A percentile compares a stretch with the other conserved stretches of the same genome.
Evolutionary conservation across 176 grass and related monocot genomes (phyloP).

Genomic region (Stipa capillata): DNA sequence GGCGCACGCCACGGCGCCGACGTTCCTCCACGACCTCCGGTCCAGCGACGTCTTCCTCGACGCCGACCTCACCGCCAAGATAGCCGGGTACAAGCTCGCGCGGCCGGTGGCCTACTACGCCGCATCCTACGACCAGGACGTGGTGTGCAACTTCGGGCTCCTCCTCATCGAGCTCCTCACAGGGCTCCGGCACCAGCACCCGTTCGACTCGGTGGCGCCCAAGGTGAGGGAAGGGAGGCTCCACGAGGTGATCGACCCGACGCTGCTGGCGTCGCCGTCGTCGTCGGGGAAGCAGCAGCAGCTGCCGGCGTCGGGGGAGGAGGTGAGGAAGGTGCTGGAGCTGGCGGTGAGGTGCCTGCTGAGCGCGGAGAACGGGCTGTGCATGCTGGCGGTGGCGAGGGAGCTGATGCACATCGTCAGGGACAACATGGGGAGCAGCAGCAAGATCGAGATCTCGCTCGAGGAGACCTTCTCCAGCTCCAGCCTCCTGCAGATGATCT

Average conservation of each 20-base stretch:
- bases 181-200: constrained; percentile 45
- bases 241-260: constrained; percentile 75
- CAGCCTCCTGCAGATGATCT: constrained; percentile 96
- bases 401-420: constrained; percentile 51
- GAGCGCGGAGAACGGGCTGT: constrained; percentile 43
- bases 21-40: constrained; percentile 62
- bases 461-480: constrained; percentile 87
- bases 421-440: constrained; percentile 70
- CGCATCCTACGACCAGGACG: constrained; percentile 29
- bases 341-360: constrained; percentile 68
- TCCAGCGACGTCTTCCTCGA: constrained; percentile 71
- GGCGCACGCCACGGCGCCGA: constrained; percentile 39
- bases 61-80: constrained; percentile 52
- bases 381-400: constrained; percentile 54
- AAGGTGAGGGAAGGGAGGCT: constrained; percentile 56
- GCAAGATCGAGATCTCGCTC: constrained; percentile 70
- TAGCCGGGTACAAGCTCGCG: constrained; percentile 56
- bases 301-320: constrained; percentile 44
- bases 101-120: constrained; percentile 25
- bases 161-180: constrained; percentile 69
- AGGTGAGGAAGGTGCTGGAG: constrained; percentile 61
- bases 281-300: constrained; percentile 42
- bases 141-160: constrained; percentile 68
- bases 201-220: constrained; percentile 50
- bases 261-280: constrained; percentile 22